Percentiles rank a stretch among this genome's conserved stretches.
Conservation (phyloP, 2,329 filamentous ascomycete genomes). For the Fusarium siculi region DNA sequence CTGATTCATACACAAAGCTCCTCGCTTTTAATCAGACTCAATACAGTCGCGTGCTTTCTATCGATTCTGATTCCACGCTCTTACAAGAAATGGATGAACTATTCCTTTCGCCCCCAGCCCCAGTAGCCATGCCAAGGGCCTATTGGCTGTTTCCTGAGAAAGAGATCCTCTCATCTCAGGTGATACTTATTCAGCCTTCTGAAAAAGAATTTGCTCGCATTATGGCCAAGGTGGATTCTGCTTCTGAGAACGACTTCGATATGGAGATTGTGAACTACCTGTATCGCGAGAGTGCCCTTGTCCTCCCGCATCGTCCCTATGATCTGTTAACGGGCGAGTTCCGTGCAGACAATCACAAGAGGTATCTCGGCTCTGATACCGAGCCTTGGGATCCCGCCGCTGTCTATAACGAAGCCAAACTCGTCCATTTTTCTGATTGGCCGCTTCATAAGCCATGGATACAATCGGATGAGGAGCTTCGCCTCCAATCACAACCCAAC, state of each 20-base stretch:
- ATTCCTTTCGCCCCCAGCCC: constrained; percentile 71
- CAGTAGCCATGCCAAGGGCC: constrained; percentile 75
- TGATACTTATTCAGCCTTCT: constrained; percentile 72
- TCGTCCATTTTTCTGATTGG: constrained; percentile 79
- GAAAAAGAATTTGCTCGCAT: constrained; percentile 59
- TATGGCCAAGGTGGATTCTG: constrained; percentile 41
- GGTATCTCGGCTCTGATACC: constrained; percentile 55
- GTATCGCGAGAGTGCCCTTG: constrained; percentile 67
- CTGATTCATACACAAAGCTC: constrained; percentile 73
- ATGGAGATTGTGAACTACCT: constrained; percentile 76
- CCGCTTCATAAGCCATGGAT: constrained; percentile 71
- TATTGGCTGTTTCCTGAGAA: constrained; percentile 72
- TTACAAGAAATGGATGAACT: constrained; percentile 75
- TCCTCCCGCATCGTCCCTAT: constrained; percentile 73
- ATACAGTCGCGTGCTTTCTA: constrained; percentile 62
- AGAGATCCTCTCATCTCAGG: constrained; percentile 64
- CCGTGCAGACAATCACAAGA: constrained; percentile 58
- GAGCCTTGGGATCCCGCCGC: constrained; percentile 67
- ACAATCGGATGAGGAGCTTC: constrained; percentile 30
- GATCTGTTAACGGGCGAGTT: constrained; percentile 73
- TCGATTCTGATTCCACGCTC: constrained; percentile 72
- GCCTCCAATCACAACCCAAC: constrained; percentile 33
- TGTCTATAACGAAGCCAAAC: constrained; percentile 68
- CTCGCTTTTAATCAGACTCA: constrained; percentile 74
- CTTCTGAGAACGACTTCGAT: constrained; percentile 59